Base-by-base conservation (phyloP, 2,329 filamentous ascomycete genomes). In the Teratosphaeriaceae sp. region DNA sequence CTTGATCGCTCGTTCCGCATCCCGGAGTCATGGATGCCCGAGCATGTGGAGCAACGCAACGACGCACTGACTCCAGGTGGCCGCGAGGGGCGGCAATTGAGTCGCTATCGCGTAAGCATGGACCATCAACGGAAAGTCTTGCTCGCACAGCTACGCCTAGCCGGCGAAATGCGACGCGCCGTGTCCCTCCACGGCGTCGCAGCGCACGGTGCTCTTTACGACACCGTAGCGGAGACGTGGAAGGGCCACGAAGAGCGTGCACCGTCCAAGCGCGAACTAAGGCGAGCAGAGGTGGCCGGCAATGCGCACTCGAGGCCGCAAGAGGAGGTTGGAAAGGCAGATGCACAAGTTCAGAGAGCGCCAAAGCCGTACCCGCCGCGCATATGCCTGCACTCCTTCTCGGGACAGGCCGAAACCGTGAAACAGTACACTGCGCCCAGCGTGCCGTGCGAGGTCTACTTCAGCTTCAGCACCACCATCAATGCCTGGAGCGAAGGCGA, bases 331-430 rank as follows among this genome's bases (percentile, higher is more conserved):
- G 35, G 38, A 1, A 34, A 49, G 6, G 15, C 40, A 5, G 9
- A 19, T 20, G 20, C 12, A 16, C 12, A 24, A 11, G n/a, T n/a
- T n/a, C n/a, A n/a, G n/a, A 26, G 38, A 12, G 43, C 30, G 4
- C 54, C 70, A 1, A 80, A 75, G 46, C 82, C 85, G 0, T 97
- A 84, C 54, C 89, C 92, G 3, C 88, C 89, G 1, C 73, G 89
- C 7, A 83, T 97, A 60, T 98, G 92, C 59, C 78, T 98, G 46
- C 92, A 98, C 65, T 96, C 89, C 0, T 98, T 88, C 65, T 94
- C 85, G 37, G 90, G 88, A 0, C 76, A 83, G 5, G 72, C 79
- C 9, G 82, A 92, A 44, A 75, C 82, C 23, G 67, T 96, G 27
- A 82, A 77, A 51, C 88, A 88, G 62, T 97, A 95, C 57, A 67